Conservation (phyloP, 371 early-diverging fungal species). For the Mortierella sp. region DNA sequence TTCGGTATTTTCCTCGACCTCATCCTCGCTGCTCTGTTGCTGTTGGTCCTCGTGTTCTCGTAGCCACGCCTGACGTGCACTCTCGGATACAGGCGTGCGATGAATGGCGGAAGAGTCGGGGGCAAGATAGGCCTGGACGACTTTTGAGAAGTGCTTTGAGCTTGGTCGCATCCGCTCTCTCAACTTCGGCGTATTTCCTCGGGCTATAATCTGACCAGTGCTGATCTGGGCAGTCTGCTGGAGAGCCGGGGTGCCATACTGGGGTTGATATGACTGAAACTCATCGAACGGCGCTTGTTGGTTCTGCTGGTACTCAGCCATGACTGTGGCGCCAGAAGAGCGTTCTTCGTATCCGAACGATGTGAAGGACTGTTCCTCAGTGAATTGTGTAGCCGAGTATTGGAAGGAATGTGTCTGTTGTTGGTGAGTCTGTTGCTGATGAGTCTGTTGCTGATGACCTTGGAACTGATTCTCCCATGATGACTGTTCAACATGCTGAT, state of each 20-base stretch:
- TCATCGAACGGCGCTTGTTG: not conserved
- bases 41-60: constrained; percentile 33
- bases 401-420: not conserved
- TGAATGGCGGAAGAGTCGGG: constrained; percentile 21
- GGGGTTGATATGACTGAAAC: not conserved
- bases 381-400: too few species aligned
- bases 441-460: not conserved
- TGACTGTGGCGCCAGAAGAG: too few species aligned
- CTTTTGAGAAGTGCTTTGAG: constrained; percentile 33
- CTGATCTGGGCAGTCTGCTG: constrained; percentile 5
- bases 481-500: not conserved
- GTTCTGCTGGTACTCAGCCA: too few species aligned
- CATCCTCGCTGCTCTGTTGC: constrained; percentile 48
- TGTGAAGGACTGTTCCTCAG: too few species aligned
- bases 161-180: constrained; percentile 51
- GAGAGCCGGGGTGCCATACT: not conserved
- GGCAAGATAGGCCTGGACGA: constrained; percentile 47
- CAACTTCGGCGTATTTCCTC: constrained; percentile 29
- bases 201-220: constrained; percentile 6
- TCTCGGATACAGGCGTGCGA: constrained; percentile 18
- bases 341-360: too few species aligned
- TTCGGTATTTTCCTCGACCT: constrained; percentile 8
- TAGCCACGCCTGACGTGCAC: constrained; percentile 41
- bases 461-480: not conserved
- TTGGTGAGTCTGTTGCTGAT: not conserved